A percentile compares a stretch with the other conserved stretches of the same genome.
Evolutionary conservation across 768 basidiomycete species (phyloP).

Genomic region (Strobilomyces dryophilus): DNA sequence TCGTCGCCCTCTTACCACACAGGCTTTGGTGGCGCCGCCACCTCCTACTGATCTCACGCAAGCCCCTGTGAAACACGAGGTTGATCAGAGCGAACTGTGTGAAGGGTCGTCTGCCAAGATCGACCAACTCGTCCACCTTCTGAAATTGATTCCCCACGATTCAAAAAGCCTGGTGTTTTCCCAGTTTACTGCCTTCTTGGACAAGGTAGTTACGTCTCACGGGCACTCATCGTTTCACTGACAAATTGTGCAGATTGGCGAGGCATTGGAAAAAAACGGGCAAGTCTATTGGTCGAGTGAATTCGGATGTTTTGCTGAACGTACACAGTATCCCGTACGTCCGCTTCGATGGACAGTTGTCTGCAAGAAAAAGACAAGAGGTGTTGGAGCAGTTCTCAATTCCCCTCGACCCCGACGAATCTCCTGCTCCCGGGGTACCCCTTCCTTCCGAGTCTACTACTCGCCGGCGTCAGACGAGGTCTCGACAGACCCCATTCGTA

Average conservation of each 20-base stretch:
- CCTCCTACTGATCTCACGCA: conserved; percentile 71
- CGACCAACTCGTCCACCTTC: conserved; percentile 70
- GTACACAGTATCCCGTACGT: conserved; percentile 61
- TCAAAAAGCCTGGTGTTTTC: conserved; percentile 89
- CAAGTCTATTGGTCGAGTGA: conserved; percentile 22
- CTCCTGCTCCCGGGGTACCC: conserved; percentile 14
- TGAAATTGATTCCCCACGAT: conserved; percentile 58
- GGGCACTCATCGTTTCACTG: not conserved
- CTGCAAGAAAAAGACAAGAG: conserved; percentile 74
- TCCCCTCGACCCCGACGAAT: conserved; percentile 45
- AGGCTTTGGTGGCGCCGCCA: conserved; percentile 58
- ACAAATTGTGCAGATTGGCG: conserved; percentile 54
- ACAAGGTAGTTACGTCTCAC: conserved; percentile 48
- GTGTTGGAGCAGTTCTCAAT: conserved; percentile 69
- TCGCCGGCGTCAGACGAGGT: conserved; percentile 3
- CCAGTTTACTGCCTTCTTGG: conserved; percentile 83
- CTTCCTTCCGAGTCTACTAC: conserved; percentile 7
- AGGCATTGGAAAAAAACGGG: conserved; percentile 64
- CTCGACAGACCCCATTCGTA: conserved; percentile 2
- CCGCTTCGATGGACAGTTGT: conserved; percentile 84
- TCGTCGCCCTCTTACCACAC: conserved; percentile 53
- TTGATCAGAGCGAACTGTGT: conserved; percentile 39
- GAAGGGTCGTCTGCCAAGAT: conserved; percentile 78
- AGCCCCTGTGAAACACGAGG: conserved; percentile 39
- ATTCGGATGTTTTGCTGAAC: conserved; percentile 1